phyloP scores from a whole-genome alignment of 345 rosid genomes.

The Rhizophora apiculata region DNA sequence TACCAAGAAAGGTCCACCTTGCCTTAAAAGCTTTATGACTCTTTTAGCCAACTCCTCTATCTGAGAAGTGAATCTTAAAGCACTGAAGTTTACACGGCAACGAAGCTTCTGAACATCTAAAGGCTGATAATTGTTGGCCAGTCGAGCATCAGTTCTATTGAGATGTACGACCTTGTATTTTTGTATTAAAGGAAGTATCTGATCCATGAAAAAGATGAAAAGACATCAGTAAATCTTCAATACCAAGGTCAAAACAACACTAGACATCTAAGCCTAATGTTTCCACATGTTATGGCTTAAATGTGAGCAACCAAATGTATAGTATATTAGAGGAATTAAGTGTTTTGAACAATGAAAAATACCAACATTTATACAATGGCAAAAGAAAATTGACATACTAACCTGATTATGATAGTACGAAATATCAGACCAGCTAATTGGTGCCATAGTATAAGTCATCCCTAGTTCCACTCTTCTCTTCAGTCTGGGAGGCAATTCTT shows the following conservation, averaged over 20 bases:
- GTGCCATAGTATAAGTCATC: conserved; percentile 63
- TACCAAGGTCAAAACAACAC: not conserved
- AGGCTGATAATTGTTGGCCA: conserved; percentile 76
- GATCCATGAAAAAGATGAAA: conserved; percentile 6
- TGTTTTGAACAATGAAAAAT: not conserved
- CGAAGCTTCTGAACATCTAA: conserved; percentile 85
- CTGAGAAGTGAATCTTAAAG: conserved; percentile 83
- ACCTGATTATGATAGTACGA: conserved; percentile 75
- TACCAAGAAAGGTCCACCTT: conserved; percentile 84
- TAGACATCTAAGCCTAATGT: not conserved
- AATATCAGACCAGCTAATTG: conserved; percentile 86
- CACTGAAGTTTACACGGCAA: conserved; percentile 84
- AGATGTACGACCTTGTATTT: conserved; percentile 84
- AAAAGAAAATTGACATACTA: not conserved
- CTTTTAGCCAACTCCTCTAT: conserved; percentile 87
- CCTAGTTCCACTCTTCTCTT: conserved; percentile 62
- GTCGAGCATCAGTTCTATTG: conserved; percentile 88
- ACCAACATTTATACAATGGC: not conserved
- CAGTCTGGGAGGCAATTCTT: conserved; percentile 76
- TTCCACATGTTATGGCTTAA: not conserved
- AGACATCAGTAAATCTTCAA: not conserved
- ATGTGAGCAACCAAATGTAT: not conserved
- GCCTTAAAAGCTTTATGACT: conserved; percentile 68
- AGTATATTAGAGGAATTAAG: not conserved
- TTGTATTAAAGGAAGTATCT: conserved; percentile 89